Base-by-base conservation (phyloP, 192 early-diverging fungal genomes). In the Coemansia sp. region DNA sequence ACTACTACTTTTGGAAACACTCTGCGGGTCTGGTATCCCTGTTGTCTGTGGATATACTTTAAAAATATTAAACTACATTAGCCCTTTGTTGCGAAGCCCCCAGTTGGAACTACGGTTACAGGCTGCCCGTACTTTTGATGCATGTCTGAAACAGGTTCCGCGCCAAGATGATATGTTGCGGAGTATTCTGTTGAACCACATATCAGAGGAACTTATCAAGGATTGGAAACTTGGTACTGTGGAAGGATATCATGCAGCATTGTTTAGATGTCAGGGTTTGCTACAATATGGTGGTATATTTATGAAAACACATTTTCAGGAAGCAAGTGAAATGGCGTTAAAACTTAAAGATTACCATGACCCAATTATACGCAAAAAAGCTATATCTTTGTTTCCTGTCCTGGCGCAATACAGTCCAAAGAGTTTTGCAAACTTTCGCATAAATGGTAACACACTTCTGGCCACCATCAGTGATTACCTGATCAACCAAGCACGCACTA, bases 1-100 rank as follows among this genome's bases (percentile, higher is more conserved):
- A 15, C 52, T 78, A 37, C 61, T 64, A 2, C 38, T 78, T 38
- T 39, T 78, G n/a, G 63, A 78, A 33, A 67, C 58, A 4, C 64
- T 67, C 5, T 78, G 66, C 67, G 61, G 51, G 0, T 39, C 65
- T 20, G 51, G 70, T 0, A 92, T 92, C 7, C 92, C 93, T 45
- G 78, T 95, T 20, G 87, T 97, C n/a, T 96, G 91, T 63, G 75
- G 86, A 3, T 92, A 91, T 71, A 91, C 96, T 7, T 82, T 87
- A 4, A 91, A 88, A 52, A 94, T 97, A 39, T 73, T 98, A n/a
- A 94, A 95, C 20, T 67, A 88, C 18, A 85, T 97, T n/a, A 96
- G 92, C 90, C 83, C 91, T 2, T 91, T 88, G 2, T 82, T 97
- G 58, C 73, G 93, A 36, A 95, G 96, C 81, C 83, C 87, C 18